A percentile compares a stretch with the other conserved stretches of the same genome.
phyloP scores from a whole-genome alignment of 2,329 filamentous ascomycete species.

The Diplodia mutila region DNA sequence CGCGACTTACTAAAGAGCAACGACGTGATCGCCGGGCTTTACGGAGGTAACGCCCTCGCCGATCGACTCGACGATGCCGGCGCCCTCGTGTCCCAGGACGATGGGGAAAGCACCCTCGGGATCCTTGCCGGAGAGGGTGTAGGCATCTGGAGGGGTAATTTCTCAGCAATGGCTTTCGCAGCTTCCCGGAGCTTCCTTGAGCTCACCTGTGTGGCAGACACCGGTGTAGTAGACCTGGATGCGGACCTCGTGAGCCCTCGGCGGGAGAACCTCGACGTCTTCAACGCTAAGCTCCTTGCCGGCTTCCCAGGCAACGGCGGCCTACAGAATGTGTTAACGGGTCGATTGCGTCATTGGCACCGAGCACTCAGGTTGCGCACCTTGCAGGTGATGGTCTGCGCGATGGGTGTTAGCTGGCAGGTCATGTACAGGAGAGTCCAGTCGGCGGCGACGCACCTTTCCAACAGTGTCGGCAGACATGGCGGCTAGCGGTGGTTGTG shows the following conservation, averaged over 20 bases:
- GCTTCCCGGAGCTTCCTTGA: neutral
- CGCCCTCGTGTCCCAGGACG: slow-evolving; percentile 48
- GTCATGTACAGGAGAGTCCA: neutral
- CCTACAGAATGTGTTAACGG: slow-evolving; percentile 52
- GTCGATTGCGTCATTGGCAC: slow-evolving; percentile 46
- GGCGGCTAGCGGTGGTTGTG: slow-evolving; percentile 28
- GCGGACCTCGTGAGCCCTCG: slow-evolving; percentile 90
- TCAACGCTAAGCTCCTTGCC: slow-evolving; percentile 88
- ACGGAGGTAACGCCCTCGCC: slow-evolving; percentile 94
- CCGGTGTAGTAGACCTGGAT: slow-evolving; percentile 98
- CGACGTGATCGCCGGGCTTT: slow-evolving; percentile 88
- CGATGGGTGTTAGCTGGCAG: slow-evolving; percentile 26
- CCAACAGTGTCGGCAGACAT: slow-evolving; percentile 61
- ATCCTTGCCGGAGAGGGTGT: slow-evolving; percentile 77
- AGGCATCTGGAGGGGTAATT: slow-evolving; percentile 58
- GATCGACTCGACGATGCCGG: slow-evolving; percentile 56
- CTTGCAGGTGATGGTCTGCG: slow-evolving; percentile 92
- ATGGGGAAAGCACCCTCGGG: slow-evolving; percentile 69
- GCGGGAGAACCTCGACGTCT: slow-evolving; percentile 88
- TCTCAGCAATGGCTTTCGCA: slow-evolving; percentile 4
- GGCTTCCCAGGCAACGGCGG: slow-evolving; percentile 96
- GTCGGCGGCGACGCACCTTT: slow-evolving; percentile 47
- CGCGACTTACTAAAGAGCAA: slow-evolving; percentile 46
- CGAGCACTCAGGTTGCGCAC: slow-evolving; percentile 84
- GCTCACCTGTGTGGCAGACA: slow-evolving; percentile 91